Evolutionary conservation across 768 basidiomycete genomes (phyloP), one percentile per base, ranked within the genome.

Genomic region (Lentinus brumalis): DNA sequence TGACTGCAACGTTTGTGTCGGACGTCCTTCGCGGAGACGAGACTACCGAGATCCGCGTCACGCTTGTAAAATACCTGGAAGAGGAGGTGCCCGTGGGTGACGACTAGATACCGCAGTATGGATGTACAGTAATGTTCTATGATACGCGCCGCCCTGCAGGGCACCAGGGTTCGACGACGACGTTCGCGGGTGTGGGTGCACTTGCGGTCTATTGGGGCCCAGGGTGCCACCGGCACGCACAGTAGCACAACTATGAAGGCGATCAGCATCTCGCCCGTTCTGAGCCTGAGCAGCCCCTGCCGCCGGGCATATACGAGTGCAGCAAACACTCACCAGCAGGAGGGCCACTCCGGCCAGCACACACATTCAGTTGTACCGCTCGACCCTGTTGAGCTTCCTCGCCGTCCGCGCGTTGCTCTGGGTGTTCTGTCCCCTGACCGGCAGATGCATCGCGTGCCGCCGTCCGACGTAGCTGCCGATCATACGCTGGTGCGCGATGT

Each of bases 71-170:
- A 74, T 90, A 96, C 71, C 74, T 98, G 64, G 97, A 99, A 71
- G 97, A 99, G 75, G 97, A 99, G 74, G 87, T 96, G 30, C 95
- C 95, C 1, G 83, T 91, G 45, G 94, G 91, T 58, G 95, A 97
- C 70, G 95, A 97, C 76, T 96, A 80, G 75, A 66, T 66, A 59
- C 49, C 46, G 62, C 11, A 53, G 50, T 60, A 54, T 51, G 50
- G 46, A 50, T 71, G 70, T 71, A 70, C 56, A 54, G 50, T 67
- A 67, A 42, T 46, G 53, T 61, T 26, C 51, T 42, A 56, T 62
- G 52, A 47, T 40, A 31, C 40, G 40, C 56, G 46, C 46, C 46
- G 46, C 21, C 46, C 10, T 26, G 46, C 46, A 29, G 46, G 21
- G 46, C 26, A 49, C 21, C 46, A 49, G 46, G 46, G 46, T 49